A percentile compares a stretch with the other conserved stretches of the same genome.
Evolutionary conservation across 1,284 basidiomycete species (phyloP).

Genomic region (Tilletiopsis washingtonensis): DNA sequence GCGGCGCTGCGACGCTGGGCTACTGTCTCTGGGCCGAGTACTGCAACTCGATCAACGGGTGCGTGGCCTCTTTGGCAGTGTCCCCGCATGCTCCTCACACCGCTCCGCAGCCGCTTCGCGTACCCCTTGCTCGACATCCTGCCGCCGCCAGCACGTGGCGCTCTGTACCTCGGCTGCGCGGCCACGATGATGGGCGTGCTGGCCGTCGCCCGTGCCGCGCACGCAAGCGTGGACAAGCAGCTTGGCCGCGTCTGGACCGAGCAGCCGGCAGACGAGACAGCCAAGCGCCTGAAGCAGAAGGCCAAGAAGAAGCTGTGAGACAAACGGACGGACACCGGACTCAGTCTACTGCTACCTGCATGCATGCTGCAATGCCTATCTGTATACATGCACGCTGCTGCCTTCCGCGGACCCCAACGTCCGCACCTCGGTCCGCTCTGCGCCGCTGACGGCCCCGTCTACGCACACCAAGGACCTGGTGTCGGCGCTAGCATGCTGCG

Average conservation of each 20-base stretch:
- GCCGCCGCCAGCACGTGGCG: slow-evolving; percentile 5
- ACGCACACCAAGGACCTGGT: neutral
- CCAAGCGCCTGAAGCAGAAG: too few species aligned
- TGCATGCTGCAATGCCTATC: too few species aligned
- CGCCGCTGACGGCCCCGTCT: neutral
- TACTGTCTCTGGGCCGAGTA: slow-evolving; percentile 21
- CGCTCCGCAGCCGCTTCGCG: slow-evolving; percentile 14
- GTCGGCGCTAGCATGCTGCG: neutral
- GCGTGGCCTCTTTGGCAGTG: neutral
- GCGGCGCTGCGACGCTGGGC: neutral
- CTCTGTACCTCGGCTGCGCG: slow-evolving; percentile 12
- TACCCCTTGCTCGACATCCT: slow-evolving; percentile 29
- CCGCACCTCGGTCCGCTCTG: too few species aligned
- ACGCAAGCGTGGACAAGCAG: slow-evolving; percentile 7
- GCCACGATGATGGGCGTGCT: slow-evolving; percentile 4
- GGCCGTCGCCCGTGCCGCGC: slow-evolving; percentile 3
- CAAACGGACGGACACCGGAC: too few species aligned
- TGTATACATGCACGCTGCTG: too few species aligned
- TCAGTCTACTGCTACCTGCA: too few species aligned
- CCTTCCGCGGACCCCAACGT: too few species aligned
- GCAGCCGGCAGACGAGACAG: too few species aligned
- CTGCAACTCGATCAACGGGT: slow-evolving; percentile 22
- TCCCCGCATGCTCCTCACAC: too few species aligned
- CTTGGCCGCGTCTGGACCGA: too few species aligned
- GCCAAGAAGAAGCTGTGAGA: too few species aligned